Conservation (phyloP, 2,329 filamentous ascomycete genomes). For the Lecanosticta acicola region DNA sequence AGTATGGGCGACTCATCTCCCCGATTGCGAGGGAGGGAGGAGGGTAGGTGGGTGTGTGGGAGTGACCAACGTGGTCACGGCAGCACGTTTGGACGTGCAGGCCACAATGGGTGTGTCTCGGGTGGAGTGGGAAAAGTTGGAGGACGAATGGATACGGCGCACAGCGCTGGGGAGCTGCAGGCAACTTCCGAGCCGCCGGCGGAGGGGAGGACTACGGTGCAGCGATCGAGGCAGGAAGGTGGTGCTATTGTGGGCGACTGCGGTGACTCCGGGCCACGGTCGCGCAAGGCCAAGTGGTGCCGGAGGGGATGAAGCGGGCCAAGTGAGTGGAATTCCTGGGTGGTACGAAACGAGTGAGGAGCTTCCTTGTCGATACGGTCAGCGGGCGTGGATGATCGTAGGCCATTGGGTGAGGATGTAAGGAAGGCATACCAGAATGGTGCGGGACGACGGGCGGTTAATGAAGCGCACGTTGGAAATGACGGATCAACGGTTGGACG, state of each 20-base stretch:
- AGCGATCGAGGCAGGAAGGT: slow-evolving; percentile 4
- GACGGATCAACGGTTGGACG: too few relatives aligned
- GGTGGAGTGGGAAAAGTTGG: slow-evolving; percentile 1
- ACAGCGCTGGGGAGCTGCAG: slow-evolving; percentile 6
- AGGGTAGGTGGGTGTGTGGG: neutral
- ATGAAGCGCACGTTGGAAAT: too few relatives aligned
- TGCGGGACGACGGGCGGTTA: too few relatives aligned
- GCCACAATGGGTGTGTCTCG: slow-evolving; percentile 9
- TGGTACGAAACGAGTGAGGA: neutral
- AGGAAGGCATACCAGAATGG: too few relatives aligned
- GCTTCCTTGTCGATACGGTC: neutral
- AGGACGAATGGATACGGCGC: neutral
- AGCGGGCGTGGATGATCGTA: neutral
- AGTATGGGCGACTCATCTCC: slow-evolving; percentile 17
- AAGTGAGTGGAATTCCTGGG: neutral
- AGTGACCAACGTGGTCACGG: slow-evolving; percentile 4
- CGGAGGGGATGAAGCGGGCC: neutral
- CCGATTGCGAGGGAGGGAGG: neutral
- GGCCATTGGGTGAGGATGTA: too few relatives aligned
- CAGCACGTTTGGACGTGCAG: slow-evolving; percentile 3
- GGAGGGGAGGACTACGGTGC: neutral
- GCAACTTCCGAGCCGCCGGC: slow-evolving; percentile 3
- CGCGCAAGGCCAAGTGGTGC: neutral
- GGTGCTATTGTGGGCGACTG: slow-evolving; percentile 1
- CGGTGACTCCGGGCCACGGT: slow-evolving; percentile 1